Evolutionary conservation across 2,329 filamentous ascomycete species (phyloP).

Genomic region (Alternaria solani): DNA sequence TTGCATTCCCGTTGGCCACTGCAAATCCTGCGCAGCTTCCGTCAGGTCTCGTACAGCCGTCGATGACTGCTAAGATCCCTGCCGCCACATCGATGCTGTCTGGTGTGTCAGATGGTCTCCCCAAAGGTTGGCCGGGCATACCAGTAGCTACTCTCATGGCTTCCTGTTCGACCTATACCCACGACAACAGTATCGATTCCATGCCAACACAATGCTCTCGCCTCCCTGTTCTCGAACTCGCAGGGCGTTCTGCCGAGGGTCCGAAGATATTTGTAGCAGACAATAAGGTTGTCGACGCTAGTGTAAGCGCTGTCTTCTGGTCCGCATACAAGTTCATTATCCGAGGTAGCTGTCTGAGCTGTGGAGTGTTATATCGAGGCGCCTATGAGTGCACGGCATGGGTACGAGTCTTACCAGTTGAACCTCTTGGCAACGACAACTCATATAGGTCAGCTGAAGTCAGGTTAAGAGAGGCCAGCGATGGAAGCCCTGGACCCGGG

Average conservation of each 20-base stretch:
- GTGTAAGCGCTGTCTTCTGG: conserved; percentile 17
- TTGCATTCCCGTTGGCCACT: conserved; percentile 10
- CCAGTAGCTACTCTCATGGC: conserved; percentile 5
- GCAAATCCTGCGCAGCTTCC: conserved; percentile 11
- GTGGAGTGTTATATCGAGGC: not conserved
- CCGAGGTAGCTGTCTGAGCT: not conserved
- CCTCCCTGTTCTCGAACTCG: conserved; percentile 5
- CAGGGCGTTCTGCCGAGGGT: conserved; percentile 13
- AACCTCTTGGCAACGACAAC: not conserved
- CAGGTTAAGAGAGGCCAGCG: conserved; percentile 14
- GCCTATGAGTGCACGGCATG: not conserved
- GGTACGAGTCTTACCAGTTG: not conserved
- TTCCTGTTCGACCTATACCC: not conserved
- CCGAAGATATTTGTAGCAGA: conserved; percentile 22
- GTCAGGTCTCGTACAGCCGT: conserved; percentile 13
- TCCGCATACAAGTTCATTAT: conserved; percentile 8
- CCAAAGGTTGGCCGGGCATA: not conserved
- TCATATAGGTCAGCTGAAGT: conserved; percentile 11
- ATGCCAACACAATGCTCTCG: conserved; percentile 1
- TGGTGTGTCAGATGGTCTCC: not conserved
- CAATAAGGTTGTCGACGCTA: conserved; percentile 18
- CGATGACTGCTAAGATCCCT: conserved; percentile 16
- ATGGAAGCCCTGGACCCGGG: conserved; percentile 14
- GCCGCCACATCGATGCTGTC: conserved; percentile 12
- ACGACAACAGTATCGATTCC: not conserved